Percentiles rank a stretch among this genome's conserved stretches.
These are phyloP conservation scores for Mucor piriformis DNA, from an alignment of 371 early-diverging fungal species.

Conservation along the genomic window DNA sequence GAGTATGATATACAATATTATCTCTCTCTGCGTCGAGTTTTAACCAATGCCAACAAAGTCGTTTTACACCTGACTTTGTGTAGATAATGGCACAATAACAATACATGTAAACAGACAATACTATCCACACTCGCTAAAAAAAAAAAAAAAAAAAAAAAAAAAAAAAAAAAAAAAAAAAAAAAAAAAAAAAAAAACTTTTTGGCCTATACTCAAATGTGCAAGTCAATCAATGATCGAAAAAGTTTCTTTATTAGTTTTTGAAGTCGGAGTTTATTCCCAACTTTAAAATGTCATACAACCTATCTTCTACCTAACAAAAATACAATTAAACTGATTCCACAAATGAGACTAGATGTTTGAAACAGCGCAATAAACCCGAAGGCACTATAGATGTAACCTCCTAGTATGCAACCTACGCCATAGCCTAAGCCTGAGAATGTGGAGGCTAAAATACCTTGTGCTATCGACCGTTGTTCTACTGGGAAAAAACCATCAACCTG, in stretches of 20 bases:
- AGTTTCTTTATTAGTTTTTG: conserved; percentile 4
- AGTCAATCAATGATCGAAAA: conserved; percentile 3
- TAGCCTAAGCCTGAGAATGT: conserved; percentile 39
- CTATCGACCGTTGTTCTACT: conserved; percentile 39
- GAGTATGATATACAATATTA: neutral
- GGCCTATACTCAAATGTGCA: too few species aligned
- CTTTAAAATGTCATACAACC: neutral
- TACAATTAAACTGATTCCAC: conserved; percentile 27
- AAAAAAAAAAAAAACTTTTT: too few species aligned
- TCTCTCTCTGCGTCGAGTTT: neutral
- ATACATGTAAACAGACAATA: neutral
- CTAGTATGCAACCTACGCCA: conserved; percentile 38
- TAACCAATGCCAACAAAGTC: neutral
- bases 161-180: too few species aligned
- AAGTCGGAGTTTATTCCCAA: neutral
- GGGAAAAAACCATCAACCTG: conserved; percentile 46
- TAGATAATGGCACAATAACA: neutral
- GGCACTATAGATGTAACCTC: conserved; percentile 33
- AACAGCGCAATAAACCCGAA: conserved; percentile 32
- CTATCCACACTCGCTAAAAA: neutral
- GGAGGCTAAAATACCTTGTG: conserved; percentile 46
- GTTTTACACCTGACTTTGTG: neutral
- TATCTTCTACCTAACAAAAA: conserved; percentile 24
- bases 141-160: too few species aligned
- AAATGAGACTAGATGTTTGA: conserved; percentile 22